A percentile compares a stretch with the other conserved stretches of the same genome.
Conservation (phyloP, 1,284 basidiomycete species). For the Volvariella surrecta region DNA sequence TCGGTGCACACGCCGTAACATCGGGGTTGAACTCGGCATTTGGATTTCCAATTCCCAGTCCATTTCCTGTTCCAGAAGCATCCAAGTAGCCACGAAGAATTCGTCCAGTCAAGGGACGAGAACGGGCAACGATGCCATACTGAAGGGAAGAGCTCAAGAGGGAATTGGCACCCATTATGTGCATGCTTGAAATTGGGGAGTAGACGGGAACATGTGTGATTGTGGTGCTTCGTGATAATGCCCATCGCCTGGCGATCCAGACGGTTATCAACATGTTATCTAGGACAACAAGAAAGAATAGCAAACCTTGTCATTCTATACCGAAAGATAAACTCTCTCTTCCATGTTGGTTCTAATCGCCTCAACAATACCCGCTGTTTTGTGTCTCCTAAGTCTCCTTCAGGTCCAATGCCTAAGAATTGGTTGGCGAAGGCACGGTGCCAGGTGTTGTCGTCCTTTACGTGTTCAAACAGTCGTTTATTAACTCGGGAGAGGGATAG, state of each 20-base stretch:
- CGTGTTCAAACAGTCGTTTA: constrained; percentile 49
- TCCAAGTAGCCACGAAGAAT: constrained; percentile 69
- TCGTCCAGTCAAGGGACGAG: constrained; percentile 62
- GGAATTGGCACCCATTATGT: constrained; percentile 47
- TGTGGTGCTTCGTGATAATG: constrained; percentile 50
- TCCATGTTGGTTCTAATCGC: constrained; percentile 53
- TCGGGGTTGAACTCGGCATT: constrained; percentile 72
- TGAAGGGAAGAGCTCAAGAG: constrained; percentile 61
- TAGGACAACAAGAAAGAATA: constrained; percentile 6
- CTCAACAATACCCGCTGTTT: constrained; percentile 44
- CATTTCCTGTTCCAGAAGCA: constrained; percentile 35
- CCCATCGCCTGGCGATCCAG: constrained; percentile 68
- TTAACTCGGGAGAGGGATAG: constrained; percentile 50
- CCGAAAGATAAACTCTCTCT: constrained; percentile 53
- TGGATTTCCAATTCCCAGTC: constrained; percentile 61
- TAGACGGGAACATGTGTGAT: constrained; percentile 55
- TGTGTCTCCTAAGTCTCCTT: constrained; percentile 37
- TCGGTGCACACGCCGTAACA: constrained; percentile 46
- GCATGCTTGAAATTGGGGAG: constrained; percentile 43
- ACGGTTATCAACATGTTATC: no score
- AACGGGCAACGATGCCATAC: constrained; percentile 72
- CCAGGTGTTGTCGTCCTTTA: constrained; percentile 80
- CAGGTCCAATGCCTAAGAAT: constrained; percentile 59
- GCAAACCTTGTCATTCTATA: constrained; percentile 45
- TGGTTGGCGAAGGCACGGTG: constrained; percentile 69